Conservation (phyloP, 495 filamentous ascomycete species). For the Trichoderma asperelloides region DNA sequence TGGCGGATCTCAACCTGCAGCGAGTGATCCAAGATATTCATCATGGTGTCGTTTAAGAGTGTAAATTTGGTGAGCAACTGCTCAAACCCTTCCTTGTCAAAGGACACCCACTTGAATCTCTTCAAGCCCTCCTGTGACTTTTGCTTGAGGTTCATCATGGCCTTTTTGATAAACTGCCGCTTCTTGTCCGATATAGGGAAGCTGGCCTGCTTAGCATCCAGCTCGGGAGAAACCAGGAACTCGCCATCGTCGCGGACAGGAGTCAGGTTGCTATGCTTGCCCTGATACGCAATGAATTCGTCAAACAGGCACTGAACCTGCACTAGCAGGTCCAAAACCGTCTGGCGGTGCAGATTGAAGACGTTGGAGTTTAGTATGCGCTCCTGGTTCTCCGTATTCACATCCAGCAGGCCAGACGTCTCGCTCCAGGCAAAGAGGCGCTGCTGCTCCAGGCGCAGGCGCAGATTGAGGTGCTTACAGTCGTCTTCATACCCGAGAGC, state of each 20-base stretch:
- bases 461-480: conserved; percentile 33
- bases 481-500: conserved; percentile 33
- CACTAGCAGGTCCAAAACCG: conserved; percentile 33
- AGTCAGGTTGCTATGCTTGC: conserved; percentile 24
- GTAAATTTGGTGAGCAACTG: conserved; percentile 29
- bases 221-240: conserved; percentile 25
- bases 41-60: conserved; percentile 36
- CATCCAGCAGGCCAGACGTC: conserved; percentile 33
- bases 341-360: conserved; percentile 34
- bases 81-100: conserved; percentile 37
- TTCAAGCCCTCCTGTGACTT: conserved; percentile 21
- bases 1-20: conserved; percentile 37
- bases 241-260: conserved; percentile 20
- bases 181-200: conserved; percentile 25
- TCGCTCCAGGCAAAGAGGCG: conserved; percentile 39
- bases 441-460: conserved; percentile 38
- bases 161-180: conserved; percentile 32
- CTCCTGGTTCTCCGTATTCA: conserved; percentile 22
- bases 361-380: conserved; percentile 33
- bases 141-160: conserved; percentile 26
- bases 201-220: conserved; percentile 28
- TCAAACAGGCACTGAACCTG: conserved; percentile 36
- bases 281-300: conserved; percentile 34
- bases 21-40: conserved; percentile 31
- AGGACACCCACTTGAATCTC: conserved; percentile 31